These are phyloP conservation scores for Exobasidium rhododendri DNA, from an alignment of 1,284 basidiomycete genomes.

Conservation along the genomic window DNA sequence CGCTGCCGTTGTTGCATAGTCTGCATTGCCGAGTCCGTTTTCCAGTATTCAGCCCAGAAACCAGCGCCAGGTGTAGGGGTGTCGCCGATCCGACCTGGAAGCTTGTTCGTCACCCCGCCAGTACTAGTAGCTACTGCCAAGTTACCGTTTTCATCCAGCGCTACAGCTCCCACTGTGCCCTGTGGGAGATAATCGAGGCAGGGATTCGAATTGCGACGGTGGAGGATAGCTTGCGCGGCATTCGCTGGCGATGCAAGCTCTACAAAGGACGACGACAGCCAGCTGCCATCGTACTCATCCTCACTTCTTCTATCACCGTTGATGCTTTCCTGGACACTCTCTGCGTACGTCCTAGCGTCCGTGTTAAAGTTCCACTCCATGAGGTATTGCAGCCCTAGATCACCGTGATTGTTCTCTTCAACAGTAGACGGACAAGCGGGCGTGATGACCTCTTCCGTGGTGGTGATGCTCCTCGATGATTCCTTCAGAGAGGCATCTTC, in stretches of 20 bases:
- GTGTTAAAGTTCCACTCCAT: constrained; percentile 27
- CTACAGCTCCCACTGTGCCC: constrained; percentile 79
- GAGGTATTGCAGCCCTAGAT: constrained; percentile 19
- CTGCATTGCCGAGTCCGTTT: constrained; percentile 24
- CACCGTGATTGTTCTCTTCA: constrained; percentile 14
- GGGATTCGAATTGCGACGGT: not conserved
- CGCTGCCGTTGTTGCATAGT: too few species aligned
- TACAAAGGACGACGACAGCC: not conserved
- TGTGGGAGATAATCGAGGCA: constrained; percentile 65
- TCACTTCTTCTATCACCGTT: not conserved
- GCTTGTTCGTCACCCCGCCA: constrained; percentile 76
- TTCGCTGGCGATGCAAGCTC: not conserved
- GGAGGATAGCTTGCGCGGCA: not conserved
- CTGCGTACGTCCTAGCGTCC: not conserved
- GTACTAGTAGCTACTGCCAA: constrained; percentile 72
- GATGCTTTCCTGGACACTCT: not conserved
- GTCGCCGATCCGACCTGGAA: constrained; percentile 74
- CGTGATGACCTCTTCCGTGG: not conserved
- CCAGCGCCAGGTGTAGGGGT: constrained; percentile 74
- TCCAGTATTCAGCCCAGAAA: constrained; percentile 78
- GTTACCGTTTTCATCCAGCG: constrained; percentile 69
- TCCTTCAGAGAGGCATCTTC: constrained; percentile 31
- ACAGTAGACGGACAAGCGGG: not conserved
- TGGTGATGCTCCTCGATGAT: not conserved
- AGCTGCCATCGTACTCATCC: not conserved